phyloP scores from a whole-genome alignment of 768 basidiomycete species.

The Kockovaella imperatae region DNA sequence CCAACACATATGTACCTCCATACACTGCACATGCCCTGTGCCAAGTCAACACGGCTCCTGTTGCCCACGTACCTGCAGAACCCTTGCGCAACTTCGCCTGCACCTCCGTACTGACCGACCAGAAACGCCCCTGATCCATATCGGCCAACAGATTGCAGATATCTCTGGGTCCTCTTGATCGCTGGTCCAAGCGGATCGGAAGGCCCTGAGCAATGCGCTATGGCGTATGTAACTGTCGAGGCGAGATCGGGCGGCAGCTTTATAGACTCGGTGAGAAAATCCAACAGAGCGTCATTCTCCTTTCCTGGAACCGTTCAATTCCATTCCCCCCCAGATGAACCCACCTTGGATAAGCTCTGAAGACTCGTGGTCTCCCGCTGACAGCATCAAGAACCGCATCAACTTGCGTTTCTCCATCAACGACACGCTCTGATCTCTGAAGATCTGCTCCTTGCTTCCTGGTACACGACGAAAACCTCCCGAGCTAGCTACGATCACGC shows the following conservation, averaged over 20 bases:
- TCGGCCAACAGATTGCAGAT: constrained; percentile 69
- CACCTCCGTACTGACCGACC: constrained; percentile 88
- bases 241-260: constrained; percentile 55
- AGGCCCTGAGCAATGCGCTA: constrained; percentile 61
- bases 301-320: constrained; percentile 44
- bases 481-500: constrained; percentile 14
- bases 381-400: constrained; percentile 85
- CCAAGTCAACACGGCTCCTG: neutral
- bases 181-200: constrained; percentile 60
- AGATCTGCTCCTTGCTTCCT: constrained; percentile 83
- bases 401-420: constrained; percentile 79
- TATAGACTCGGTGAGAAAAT: constrained; percentile 62
- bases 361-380: constrained; percentile 64
- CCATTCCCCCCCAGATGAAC: neutral
- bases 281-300: constrained; percentile 54
- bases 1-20: constrained; percentile 49
- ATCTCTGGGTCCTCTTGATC: constrained; percentile 62
- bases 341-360: constrained; percentile 26
- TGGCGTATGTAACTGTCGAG: constrained; percentile 62
- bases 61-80: constrained; percentile 50
- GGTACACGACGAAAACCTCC: constrained; percentile 60
- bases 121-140: constrained; percentile 86
- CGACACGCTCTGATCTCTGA: constrained; percentile 68
- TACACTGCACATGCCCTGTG: constrained; percentile 69
- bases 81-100: constrained; percentile 86